phyloP scores from a whole-genome alignment of 768 basidiomycete genomes.

The Suillus paluster region DNA sequence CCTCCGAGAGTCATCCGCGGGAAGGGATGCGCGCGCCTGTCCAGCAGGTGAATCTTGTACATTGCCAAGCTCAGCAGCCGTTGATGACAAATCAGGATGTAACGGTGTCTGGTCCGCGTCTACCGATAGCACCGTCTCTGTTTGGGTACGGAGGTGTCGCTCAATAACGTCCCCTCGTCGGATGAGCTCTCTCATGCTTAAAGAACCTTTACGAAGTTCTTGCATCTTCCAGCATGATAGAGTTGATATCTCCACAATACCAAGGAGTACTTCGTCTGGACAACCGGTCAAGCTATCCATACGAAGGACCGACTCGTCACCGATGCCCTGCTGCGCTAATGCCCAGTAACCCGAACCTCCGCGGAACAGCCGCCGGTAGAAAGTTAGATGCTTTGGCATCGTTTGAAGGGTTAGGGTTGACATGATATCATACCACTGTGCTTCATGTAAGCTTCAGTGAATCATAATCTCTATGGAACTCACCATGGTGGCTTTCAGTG shows the following conservation, averaged over 20 bases:
- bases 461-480: constrained; percentile 32
- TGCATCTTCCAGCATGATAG: constrained; percentile 76
- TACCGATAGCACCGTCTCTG: constrained; percentile 34
- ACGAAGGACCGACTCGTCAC: constrained; percentile 49
- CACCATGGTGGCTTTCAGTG: constrained; percentile 76
- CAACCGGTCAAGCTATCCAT: constrained; percentile 78
- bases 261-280: constrained; percentile 78
- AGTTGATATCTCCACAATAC: constrained; percentile 73
- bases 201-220: constrained; percentile 63
- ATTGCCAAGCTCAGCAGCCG: constrained; percentile 17
- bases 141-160: constrained; percentile 57
- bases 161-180: constrained; percentile 75
- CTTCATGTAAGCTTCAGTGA: constrained; percentile 11
- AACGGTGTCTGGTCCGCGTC: constrained; percentile 40
- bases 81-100: constrained; percentile 43
- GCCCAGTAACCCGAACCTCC: constrained; percentile 53
- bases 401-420: constrained; percentile 63
- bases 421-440: constrained; percentile 80
- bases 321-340: constrained; percentile 29
- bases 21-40: constrained; percentile 33
- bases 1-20: constrained; percentile 49
- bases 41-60: constrained; percentile 21
- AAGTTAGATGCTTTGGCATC: constrained; percentile 64
- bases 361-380: constrained; percentile 71
- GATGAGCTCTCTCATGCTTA: constrained; percentile 78